Conservation (phyloP, 257 asterid species). For the Solanum lignicaule region DNA sequence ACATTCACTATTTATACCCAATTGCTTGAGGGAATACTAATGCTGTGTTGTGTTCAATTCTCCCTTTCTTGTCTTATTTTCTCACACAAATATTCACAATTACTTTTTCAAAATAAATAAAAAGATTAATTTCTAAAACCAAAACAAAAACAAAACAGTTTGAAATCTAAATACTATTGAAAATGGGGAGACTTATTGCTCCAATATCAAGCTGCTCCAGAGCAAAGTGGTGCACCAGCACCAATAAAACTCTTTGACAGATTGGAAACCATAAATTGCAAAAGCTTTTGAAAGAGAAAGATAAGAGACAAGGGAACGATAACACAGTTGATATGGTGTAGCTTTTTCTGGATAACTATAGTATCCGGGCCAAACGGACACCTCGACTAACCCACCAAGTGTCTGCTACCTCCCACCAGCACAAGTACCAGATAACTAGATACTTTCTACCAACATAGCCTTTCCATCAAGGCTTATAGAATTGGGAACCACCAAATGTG, state of each 20-base stretch:
- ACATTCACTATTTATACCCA: background rate
- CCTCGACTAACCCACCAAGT: background rate
- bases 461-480: background rate
- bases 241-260: background rate
- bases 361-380: background rate
- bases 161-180: background rate
- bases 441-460: background rate
- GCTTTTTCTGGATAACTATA: background rate
- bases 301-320: background rate
- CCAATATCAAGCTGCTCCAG: background rate
- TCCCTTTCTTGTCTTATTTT: background rate
- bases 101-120: background rate
- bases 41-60: background rate
- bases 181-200: background rate
- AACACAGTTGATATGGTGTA: background rate
- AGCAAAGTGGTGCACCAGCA: background rate
- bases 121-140: background rate
- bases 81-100: background rate
- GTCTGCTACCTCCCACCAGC: background rate
- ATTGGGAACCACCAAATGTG: background rate
- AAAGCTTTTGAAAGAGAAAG: background rate
- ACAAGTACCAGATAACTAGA: background rate
- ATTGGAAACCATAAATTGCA: background rate
- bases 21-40: background rate
- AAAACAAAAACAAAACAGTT: background rate